Conservation (phyloP, 140 eudicot species). For the Eryngium alpinum region DNA sequence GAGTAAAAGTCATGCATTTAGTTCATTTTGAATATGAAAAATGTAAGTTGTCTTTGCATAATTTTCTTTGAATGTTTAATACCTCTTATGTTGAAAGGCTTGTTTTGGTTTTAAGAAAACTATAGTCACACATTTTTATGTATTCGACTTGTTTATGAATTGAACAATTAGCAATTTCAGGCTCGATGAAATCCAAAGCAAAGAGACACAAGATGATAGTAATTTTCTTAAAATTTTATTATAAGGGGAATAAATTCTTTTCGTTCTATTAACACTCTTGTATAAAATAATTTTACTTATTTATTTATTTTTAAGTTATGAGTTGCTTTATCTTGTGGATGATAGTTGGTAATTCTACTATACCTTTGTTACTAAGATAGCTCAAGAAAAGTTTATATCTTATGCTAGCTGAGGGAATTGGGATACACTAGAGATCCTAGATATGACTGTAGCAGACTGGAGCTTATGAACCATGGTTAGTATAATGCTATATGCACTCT, state of each 20-base stretch:
- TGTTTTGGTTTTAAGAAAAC: not conserved
- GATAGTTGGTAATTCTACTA: slow-evolving; percentile 59
- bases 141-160: not conserved
- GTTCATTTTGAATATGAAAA: not conserved
- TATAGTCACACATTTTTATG: not conserved
- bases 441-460: slow-evolving; percentile 39
- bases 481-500: slow-evolving; percentile 54
- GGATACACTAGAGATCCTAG: slow-evolving; percentile 59
- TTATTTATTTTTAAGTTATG: slow-evolving; percentile 23
- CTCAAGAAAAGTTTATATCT: slow-evolving; percentile 62
- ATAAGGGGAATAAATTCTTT: not conserved
- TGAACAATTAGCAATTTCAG: not conserved
- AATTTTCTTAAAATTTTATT: too few relatives aligned
- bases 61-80: not conserved
- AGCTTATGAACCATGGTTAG: slow-evolving; percentile 49
- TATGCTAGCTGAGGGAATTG: slow-evolving; percentile 51
- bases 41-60: not conserved
- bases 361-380: slow-evolving; percentile 63
- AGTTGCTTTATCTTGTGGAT: slow-evolving; percentile 22
- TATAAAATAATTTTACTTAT: too few relatives aligned
- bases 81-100: not conserved
- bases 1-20: not conserved
- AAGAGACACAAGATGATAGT: too few relatives aligned
- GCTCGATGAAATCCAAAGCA: too few relatives aligned
- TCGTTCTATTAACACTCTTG: too few relatives aligned